Base-by-base conservation (phyloP, 176 grass and related monocot species). In the Oryza rufipogon region DNA sequence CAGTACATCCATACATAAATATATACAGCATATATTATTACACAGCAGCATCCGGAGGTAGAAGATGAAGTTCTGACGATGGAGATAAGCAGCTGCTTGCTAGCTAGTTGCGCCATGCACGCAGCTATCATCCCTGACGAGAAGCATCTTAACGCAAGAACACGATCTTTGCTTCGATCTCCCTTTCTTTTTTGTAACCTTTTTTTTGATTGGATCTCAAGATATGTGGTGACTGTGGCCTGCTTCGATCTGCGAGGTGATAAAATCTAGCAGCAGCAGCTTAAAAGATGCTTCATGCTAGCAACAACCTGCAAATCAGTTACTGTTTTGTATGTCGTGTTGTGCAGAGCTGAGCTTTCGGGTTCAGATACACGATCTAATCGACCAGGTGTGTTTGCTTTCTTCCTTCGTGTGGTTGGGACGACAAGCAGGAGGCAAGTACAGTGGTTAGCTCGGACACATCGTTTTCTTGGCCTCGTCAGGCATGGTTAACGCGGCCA, bases 401-500 rank as follows among this genome's bases (percentile, higher is more conserved):
- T 49, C 16, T 22, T 10, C 9, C 19, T 61, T 63, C n/a, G 8
- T 23, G 58, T 63, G 58, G 58, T n/a, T 63, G 58, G 52, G 56
- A 23, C 58, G 56, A 23, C n/a, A 23, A 10, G 58, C 58, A 1
- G 58, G 25, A 65, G 2, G 20, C 63, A 65, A 65, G 15, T 61
- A 60, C 68, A 63, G 36, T 30, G 42, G 33, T 15, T 49, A 11
- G 45, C 7, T 30, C 23, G 26, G 4, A 45, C n/a, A 70, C 32
- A 46, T 82, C 56, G 81, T 74, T 64, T 64, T 74, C 70, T 34
- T 65, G 56, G 23, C 56, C 20, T 49, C 26, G 17, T 65, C 70
- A 49, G 54, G 5, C 34, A 36, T 36, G 34, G 19, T 56, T 56
- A 19, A 32, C 16, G 56, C 54, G 66, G 42, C 64, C 77, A 64